Base-by-base conservation (phyloP, 805 yeast species). In the Torulaspora franciscae region DNA sequence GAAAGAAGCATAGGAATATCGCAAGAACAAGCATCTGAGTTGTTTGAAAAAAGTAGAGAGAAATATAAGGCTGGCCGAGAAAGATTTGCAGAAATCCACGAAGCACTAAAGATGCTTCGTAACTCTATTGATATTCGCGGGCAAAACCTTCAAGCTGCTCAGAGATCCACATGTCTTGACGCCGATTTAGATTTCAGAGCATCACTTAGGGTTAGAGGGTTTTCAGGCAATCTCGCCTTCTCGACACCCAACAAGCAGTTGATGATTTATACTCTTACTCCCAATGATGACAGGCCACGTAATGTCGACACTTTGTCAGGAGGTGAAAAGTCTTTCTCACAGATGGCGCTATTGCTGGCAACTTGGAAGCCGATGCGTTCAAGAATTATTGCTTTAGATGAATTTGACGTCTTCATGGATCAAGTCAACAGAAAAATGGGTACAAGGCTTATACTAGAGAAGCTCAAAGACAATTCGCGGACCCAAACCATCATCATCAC, bases 321-420 rank as follows among this genome's bases (percentile, higher is more conserved):
- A 29, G 99, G 99, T 37, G 99, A 93, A 62, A 90, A 90, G 61
- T 88, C 97, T 0, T 91, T 84, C 63, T 81, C 96, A 0, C 99
- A 95, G 62, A 81, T 91, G 50, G 85, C 97, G 0, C 73, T 93
- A 46, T 66, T 93, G 37, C 70, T 91, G 48, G 83, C 97, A 0
- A 84, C 95, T 24, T 93, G 99, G 99, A 80, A 80, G 51, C 83
- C 87, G 23, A 90, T 93, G 96, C 80, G 83, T 49, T 83, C 95
- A 0, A 78, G 85, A 45, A 76, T 93, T 14, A 77, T 95, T 48
- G 97, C 97, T 0, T 69, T 93, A 48, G 99, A 93, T 66, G 99
- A 93, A 65, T 93, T 85, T 63, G 99, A 93, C 67, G 99, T 93
- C 15, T 93, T 82, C 58, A 93, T 93, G 99, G 99, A 93, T 64